A percentile compares a stretch with the other conserved stretches of the same genome.
phyloP scores from a whole-genome alignment of 2,329 filamentous ascomycete species.

The Peltaster fructicola region DNA sequence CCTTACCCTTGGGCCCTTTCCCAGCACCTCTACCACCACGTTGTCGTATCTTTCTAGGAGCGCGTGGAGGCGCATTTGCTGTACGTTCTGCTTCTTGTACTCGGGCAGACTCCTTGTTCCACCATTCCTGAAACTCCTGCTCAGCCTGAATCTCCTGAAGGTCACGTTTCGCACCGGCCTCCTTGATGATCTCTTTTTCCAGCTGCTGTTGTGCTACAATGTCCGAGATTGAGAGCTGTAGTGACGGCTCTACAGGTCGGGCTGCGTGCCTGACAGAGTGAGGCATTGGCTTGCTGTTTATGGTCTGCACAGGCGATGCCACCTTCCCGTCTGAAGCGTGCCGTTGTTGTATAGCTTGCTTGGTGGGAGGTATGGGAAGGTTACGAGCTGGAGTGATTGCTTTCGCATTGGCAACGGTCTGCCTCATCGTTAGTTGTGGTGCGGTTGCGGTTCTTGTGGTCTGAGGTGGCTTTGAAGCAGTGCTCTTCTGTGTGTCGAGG shows the following conservation, averaged over 20 bases:
- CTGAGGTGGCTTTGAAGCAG: constrained; percentile 13
- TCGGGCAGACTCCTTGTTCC: constrained; percentile 67
- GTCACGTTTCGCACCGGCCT: constrained; percentile 73
- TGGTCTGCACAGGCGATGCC: constrained; percentile 8
- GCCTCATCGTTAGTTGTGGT: constrained; percentile 41
- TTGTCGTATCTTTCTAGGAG: constrained; percentile 3
- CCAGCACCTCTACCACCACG: constrained; percentile 6
- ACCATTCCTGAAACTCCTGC: constrained; percentile 94
- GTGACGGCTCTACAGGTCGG: constrained; percentile 42
- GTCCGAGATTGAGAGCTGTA: constrained; percentile 64
- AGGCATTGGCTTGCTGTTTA: constrained; percentile 20
- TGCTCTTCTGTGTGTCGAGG: constrained; percentile 20
- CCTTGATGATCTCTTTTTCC: constrained; percentile 66
- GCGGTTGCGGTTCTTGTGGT: constrained; percentile 18
- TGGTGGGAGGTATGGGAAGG: constrained; percentile 8
- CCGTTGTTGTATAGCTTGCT: constrained; percentile 2
- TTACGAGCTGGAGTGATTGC: constrained; percentile 6
- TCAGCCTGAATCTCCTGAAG: constrained; percentile 92
- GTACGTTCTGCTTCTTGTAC: constrained; percentile 23
- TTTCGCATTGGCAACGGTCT: constrained; percentile 36
- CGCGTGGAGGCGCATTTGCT: constrained; percentile 6
- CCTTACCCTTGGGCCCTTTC: constrained; percentile 1
- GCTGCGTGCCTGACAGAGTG: constrained; percentile 35
- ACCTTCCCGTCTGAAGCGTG: constrained; percentile 3
- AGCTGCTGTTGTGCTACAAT: constrained; percentile 76